A percentile compares a stretch with the other conserved stretches of the same genome.
Conservation (phyloP, 106 monocot genomes). For the Hemerocallis citrina region DNA sequence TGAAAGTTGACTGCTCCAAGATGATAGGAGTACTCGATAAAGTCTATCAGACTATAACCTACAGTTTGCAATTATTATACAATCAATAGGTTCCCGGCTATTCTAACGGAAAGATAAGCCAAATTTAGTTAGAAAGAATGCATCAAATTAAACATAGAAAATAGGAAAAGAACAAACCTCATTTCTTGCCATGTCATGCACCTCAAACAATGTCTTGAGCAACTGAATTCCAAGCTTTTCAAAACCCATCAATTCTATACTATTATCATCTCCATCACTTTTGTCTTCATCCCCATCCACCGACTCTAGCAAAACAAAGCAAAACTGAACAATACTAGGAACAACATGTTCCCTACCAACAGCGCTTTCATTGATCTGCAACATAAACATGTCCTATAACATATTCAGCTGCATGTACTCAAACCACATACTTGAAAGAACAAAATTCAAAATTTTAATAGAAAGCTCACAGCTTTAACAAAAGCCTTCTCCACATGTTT, state of each 20-base stretch:
- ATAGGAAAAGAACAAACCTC: slow-evolving; percentile 28
- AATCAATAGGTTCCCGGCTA: too few relatives aligned
- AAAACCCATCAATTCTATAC: slow-evolving; percentile 39
- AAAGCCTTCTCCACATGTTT: slow-evolving; percentile 56
- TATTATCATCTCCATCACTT: slow-evolving; percentile 7
- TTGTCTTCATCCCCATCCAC: slow-evolving; percentile 27
- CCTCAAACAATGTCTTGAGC: slow-evolving; percentile 59
- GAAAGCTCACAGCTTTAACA: slow-evolving; percentile 54
- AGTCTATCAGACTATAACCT: too few relatives aligned
- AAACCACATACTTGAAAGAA: not conserved
- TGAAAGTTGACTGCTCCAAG: too few relatives aligned
- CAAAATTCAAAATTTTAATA: not conserved
- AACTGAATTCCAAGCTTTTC: slow-evolving; percentile 67
- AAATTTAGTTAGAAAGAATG: not conserved
- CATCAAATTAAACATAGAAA: not conserved
- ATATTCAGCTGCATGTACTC: not conserved
- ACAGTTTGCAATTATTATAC: too few relatives aligned
- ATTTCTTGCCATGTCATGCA: slow-evolving; percentile 76
- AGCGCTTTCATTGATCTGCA: slow-evolving; percentile 65
- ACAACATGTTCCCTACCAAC: slow-evolving; percentile 72
- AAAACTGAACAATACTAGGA: slow-evolving; percentile 74
- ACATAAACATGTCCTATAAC: not conserved
- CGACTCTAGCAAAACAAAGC: slow-evolving; percentile 67
- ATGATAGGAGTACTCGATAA: too few relatives aligned
- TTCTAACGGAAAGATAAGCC: not conserved